Evolutionary conservation across 352 stramenopile species (phyloP), one percentile per base, ranked within the genome.

Genomic region (Aphanomyces euteiches): DNA sequence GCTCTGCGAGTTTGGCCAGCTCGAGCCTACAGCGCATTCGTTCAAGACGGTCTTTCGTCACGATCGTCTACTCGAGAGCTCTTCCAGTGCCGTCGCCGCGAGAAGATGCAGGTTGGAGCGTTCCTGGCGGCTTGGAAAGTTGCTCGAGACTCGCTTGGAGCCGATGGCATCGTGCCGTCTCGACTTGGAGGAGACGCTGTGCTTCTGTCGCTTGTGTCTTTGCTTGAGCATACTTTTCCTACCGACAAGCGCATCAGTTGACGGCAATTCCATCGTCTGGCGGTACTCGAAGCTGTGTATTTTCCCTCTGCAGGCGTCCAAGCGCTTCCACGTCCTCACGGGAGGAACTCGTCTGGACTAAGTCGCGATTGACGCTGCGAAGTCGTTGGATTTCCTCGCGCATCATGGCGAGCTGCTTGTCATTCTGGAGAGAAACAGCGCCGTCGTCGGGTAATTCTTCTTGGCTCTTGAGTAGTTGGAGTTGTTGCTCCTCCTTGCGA

Each of bases 1-100:
- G 13, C 19, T 76, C 69, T 5, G 85, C 78, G 56, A 90, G 81
- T 8, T 38, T 34, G 7, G n/a, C 56, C 17, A 63, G 7, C 28
- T 63, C 56, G 28, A 63, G 19, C 12, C 56, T 63, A 40, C 19
- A n/a, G 4, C 1, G 56, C 21, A 8, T 8, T 34, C 56, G 56
- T 63, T 28, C 28, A 28, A 28, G 28, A 28, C 28, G 0, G 28
- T 28, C 28, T 28, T 28, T 2, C 28, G 28, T 28, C 28, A 28
- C 28, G 28, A 28, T 28, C 28, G 28, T 28, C 28, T 28, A 28
- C 28, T 28, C 28, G 28, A 28, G 28, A 28, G 28, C 28, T 28
- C 28, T 28, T 28, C 28, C 28, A 2, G 28, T 28, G 28, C 28
- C 28, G 2, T 28, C 28, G 28, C 28, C 28, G 28, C 28, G 28